These are phyloP conservation scores for Xylaria bambusicola DNA, from an alignment of 495 filamentous ascomycete species.

Conservation along the genomic window DNA sequence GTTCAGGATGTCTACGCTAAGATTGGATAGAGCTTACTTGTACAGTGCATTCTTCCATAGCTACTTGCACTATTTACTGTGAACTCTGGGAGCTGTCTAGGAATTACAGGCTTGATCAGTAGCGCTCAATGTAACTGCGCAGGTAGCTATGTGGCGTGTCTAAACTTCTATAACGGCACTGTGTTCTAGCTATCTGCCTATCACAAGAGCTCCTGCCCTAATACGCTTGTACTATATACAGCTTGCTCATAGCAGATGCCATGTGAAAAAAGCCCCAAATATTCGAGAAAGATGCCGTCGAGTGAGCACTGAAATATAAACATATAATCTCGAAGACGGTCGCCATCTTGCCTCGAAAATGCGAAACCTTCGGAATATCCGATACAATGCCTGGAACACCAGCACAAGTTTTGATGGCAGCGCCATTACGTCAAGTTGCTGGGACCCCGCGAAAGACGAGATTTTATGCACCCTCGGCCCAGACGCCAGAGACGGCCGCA, in stretches of 20 bases:
- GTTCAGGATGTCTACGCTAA: too few species aligned
- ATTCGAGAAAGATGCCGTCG: constrained; percentile 5
- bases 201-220: constrained; percentile 4
- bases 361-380: constrained; percentile 78
- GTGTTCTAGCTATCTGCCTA: not conserved
- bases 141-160: not conserved
- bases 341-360: constrained; percentile 46
- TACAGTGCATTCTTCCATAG: too few species aligned
- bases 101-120: too few species aligned
- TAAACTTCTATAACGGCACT: not conserved
- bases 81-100: too few species aligned
- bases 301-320: constrained; percentile 6
- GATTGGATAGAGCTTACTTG: too few species aligned
- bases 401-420: constrained; percentile 37
- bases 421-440: constrained; percentile 68
- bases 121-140: too few species aligned
- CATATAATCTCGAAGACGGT: not conserved
- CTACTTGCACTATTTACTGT: too few species aligned
- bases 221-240: too few species aligned
- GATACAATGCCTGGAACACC: constrained; percentile 59
- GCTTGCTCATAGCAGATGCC: too few species aligned
- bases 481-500: constrained; percentile 57
- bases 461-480: constrained; percentile 77
- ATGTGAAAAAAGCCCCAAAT: not conserved
- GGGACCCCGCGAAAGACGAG: constrained; percentile 72